Conservation (phyloP, 345 rosid species). For the Xanthoceras sorbifolium region DNA sequence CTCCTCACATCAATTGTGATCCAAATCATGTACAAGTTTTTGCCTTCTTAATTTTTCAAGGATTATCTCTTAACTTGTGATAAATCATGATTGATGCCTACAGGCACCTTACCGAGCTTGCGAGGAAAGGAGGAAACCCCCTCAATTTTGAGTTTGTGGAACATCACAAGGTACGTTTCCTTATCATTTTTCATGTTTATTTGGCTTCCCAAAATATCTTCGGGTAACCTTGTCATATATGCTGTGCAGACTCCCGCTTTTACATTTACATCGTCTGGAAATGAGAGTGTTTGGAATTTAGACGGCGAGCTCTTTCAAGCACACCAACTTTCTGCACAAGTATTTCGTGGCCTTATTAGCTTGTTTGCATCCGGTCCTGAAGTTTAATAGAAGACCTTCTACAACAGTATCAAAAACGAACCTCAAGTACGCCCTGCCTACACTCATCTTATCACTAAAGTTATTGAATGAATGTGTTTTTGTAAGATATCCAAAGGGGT, state of each 20-base stretch:
- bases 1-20: background rate
- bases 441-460: background rate
- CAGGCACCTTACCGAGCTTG: conserved; percentile 97
- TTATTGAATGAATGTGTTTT: background rate
- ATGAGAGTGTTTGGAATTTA: conserved; percentile 86
- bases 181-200: conserved; percentile 1
- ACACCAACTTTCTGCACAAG: conserved; percentile 89
- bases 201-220: background rate
- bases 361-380: conserved; percentile 92
- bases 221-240: background rate
- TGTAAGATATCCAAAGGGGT: too few species aligned
- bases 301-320: conserved; percentile 95
- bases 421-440: background rate
- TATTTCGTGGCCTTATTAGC: conserved; percentile 76
- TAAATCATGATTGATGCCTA: background rate
- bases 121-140: conserved; percentile 79
- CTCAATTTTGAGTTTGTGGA: conserved; percentile 83
- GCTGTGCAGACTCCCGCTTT: conserved; percentile 72
- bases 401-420: background rate
- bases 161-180: conserved; percentile 65
- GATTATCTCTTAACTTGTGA: background rate
- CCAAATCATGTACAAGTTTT: background rate
- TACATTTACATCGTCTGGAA: conserved; percentile 76
- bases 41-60: background rate
- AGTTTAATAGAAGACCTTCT: conserved; percentile 38